phyloP scores from a whole-genome alignment of 768 basidiomycete species.

The Piloderma croceum region DNA sequence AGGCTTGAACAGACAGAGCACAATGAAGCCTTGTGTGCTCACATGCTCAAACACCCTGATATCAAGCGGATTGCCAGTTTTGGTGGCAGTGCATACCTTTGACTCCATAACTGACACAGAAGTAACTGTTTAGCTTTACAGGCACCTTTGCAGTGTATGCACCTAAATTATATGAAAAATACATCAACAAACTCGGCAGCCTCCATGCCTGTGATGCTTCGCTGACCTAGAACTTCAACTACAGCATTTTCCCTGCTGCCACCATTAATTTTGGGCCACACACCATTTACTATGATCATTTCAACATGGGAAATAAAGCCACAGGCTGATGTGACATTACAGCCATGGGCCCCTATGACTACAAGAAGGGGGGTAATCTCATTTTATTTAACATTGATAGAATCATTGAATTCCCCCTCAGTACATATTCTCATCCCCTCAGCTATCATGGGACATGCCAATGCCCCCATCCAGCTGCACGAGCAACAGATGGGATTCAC shows the following conservation, averaged over 20 bases:
- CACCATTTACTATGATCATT: conserved; percentile 9
- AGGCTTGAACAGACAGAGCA: conserved; percentile 9
- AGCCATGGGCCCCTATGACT: not conserved
- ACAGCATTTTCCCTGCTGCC: conserved; percentile 11
- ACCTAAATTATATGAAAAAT: conserved; percentile 17
- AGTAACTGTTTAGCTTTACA: not conserved
- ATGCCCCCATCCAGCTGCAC: conserved; percentile 10
- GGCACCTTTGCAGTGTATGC: conserved; percentile 11
- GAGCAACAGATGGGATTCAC: conserved; percentile 21
- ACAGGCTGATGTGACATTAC: conserved; percentile 8
- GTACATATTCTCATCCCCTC: conserved; percentile 18
- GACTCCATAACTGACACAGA: not conserved
- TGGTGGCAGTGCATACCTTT: conserved; percentile 15
- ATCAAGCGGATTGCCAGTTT: conserved; percentile 17
- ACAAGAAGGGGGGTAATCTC: not conserved
- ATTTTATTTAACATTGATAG: not conserved
- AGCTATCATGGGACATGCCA: conserved; percentile 16
- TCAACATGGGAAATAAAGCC: conserved; percentile 20
- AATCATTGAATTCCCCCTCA: conserved; percentile 3
- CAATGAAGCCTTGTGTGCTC: not conserved
- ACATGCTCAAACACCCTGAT: conserved; percentile 2
- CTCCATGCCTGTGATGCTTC: conserved; percentile 7
- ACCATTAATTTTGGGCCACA: conserved; percentile 19
- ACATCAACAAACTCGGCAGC: conserved; percentile 5
- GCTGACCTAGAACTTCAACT: conserved; percentile 17